Evolutionary conservation across 345 rosid genomes (phyloP).

Genomic region (Gossypium bickii): DNA sequence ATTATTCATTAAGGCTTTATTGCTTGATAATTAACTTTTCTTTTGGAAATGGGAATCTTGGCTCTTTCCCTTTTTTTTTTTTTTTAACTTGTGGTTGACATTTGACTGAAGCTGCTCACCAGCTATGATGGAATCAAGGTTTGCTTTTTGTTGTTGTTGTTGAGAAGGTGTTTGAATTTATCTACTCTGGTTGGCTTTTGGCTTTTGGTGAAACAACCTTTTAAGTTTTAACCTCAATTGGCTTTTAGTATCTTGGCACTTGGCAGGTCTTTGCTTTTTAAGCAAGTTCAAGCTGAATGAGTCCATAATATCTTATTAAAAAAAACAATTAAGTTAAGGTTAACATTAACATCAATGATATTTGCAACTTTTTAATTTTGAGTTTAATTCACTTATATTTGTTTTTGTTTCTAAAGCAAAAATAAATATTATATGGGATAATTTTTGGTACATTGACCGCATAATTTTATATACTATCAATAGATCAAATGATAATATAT

Average conservation of each 20-base stretch:
- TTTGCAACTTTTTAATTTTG: too few species aligned
- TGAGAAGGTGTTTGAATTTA: neutral
- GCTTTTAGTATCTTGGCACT: neutral
- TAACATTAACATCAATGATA: neutral
- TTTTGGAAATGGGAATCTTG: neutral
- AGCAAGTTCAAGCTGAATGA: neutral
- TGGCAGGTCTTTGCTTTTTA: neutral
- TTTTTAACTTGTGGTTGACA: neutral
- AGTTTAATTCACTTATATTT: too few species aligned
- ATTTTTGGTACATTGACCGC: too few species aligned
- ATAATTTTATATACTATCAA: too few species aligned
- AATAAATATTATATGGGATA: too few species aligned
- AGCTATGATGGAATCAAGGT: neutral
- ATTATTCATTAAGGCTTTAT: neutral
- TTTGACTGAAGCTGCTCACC: slow-evolving; percentile 7
- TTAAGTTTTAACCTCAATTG: neutral
- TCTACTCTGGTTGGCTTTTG: neutral
- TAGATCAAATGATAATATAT: too few species aligned
- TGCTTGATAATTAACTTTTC: neutral
- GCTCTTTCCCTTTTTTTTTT: too few species aligned
- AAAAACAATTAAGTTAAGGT: neutral
- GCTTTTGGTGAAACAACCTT: neutral
- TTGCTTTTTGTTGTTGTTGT: too few species aligned
- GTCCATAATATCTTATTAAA: too few species aligned
- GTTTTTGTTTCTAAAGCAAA: too few species aligned